Evolutionary conservation across 805 yeast species (phyloP).

Genomic region (Ogataea polymorpha): DNA sequence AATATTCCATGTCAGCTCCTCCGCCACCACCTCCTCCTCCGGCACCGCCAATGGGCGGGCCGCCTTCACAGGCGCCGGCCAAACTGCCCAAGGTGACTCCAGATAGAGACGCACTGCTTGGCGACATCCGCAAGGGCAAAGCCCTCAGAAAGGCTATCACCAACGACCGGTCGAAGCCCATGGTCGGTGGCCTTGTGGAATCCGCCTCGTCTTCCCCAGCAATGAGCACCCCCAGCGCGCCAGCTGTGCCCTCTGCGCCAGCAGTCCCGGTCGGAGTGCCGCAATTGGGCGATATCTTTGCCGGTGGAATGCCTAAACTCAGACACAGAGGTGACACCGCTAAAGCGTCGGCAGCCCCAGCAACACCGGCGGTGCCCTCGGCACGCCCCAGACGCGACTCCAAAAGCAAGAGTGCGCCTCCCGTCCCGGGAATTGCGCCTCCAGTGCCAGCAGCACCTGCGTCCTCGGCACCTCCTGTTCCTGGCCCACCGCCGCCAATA

Average conservation of each 20-base stretch:
- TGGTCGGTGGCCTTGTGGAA: slow-evolving; percentile 37
- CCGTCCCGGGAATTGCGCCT: slow-evolving; percentile 6
- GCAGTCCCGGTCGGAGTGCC: slow-evolving; percentile 39
- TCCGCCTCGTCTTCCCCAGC: slow-evolving; percentile 16
- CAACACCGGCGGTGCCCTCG: neutral
- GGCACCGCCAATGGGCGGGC: slow-evolving; percentile 33
- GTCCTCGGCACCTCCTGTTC: slow-evolving; percentile 28
- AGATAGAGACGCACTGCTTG: slow-evolving; percentile 58
- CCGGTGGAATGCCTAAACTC: slow-evolving; percentile 78
- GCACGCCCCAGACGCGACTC: slow-evolving; percentile 14
- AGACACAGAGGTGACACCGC: slow-evolving; percentile 40
- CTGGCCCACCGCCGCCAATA: slow-evolving; percentile 17
- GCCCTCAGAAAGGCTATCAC: slow-evolving; percentile 61
- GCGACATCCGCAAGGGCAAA: slow-evolving; percentile 77
- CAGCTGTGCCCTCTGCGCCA: slow-evolving; percentile 16
- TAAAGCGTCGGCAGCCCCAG: slow-evolving; percentile 16
- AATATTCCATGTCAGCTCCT: slow-evolving; percentile 37
- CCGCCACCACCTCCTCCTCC: slow-evolving; percentile 47
- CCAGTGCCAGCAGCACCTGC: slow-evolving; percentile 14
- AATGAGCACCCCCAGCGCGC: slow-evolving; percentile 16
- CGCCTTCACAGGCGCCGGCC: slow-evolving; percentile 15
- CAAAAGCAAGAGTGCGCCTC: slow-evolving; percentile 12
- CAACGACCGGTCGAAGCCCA: slow-evolving; percentile 63
- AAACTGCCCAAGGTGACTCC: slow-evolving; percentile 30
- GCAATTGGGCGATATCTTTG: slow-evolving; percentile 64